Evolutionary conservation across 164 flowering plant species (phyloP).

Genomic region (Buxus sempervirens): DNA sequence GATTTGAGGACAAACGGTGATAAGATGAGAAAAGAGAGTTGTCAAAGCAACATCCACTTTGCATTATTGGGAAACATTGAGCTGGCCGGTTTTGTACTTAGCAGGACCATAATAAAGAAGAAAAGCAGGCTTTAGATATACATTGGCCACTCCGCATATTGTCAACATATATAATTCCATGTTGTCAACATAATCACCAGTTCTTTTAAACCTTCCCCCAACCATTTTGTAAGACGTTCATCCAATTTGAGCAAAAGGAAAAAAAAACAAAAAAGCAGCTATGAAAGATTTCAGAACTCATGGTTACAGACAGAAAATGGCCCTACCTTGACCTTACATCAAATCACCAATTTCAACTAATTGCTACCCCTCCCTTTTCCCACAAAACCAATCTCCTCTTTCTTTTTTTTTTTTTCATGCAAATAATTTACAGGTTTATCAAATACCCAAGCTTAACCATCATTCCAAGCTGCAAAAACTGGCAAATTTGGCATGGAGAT

Average conservation of each 20-base stretch:
- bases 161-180: conserved; percentile 26
- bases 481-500: conserved; percentile 66
- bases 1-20: conserved; percentile 13
- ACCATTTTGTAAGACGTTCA: neutral
- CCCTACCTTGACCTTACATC: conserved; percentile 23
- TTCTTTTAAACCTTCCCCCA: conserved; percentile 17
- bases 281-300: conserved; percentile 21
- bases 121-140: neutral
- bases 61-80: conserved; percentile 18
- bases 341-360: neutral
- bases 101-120: conserved; percentile 6
- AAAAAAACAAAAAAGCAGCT: conserved; percentile 15
- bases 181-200: conserved; percentile 18
- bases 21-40: conserved; percentile 1
- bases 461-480: conserved; percentile 78
- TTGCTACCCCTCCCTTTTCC: neutral
- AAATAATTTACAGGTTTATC: conserved; percentile 17
- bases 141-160: conserved; percentile 16
- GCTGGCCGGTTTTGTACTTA: conserved; percentile 24
- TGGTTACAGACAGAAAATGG: conserved; percentile 27
- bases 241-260: neutral
- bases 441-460: conserved; percentile 23
- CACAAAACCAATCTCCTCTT: neutral
- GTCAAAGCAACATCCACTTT: conserved; percentile 19
- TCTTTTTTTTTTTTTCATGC: conserved; percentile 27